phyloP scores from a whole-genome alignment of 306 rosid species.

The Pachyrhizus erosus region DNA sequence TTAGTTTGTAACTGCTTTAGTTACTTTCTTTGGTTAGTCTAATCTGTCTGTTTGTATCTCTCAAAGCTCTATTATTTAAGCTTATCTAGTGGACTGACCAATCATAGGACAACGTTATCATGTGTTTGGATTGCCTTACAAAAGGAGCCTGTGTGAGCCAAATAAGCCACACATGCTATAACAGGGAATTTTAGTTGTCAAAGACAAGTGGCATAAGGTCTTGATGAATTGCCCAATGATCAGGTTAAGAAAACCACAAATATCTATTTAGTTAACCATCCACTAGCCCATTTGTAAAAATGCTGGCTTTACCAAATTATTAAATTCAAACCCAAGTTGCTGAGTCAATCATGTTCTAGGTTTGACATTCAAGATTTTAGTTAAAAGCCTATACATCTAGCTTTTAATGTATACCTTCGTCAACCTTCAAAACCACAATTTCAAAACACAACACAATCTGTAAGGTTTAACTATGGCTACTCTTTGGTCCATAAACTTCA shows the following conservation, averaged over 20 bases:
- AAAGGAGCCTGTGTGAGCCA: constrained; percentile 18
- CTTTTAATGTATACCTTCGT: constrained; percentile 17
- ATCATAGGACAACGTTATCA: background rate
- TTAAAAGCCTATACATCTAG: constrained; percentile 17
- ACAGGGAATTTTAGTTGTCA: background rate
- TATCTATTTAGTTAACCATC: constrained; percentile 15
- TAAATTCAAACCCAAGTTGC: constrained; percentile 28
- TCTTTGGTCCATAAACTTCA: background rate
- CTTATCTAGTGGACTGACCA: constrained; percentile 15
- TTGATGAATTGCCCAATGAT: background rate
- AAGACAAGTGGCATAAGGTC: constrained; percentile 11
- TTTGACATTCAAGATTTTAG: constrained; percentile 11
- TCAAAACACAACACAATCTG: constrained; percentile 8
- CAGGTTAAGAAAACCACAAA: background rate
- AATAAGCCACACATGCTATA: constrained; percentile 16
- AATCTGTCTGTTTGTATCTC: no score
- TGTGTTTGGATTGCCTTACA: constrained; percentile 11
- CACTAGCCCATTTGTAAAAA: constrained; percentile 1
- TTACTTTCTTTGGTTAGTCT: no score
- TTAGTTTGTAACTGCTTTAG: no score
- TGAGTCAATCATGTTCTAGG: constrained; percentile 18
- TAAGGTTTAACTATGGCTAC: constrained; percentile 1
- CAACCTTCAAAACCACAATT: constrained; percentile 15
- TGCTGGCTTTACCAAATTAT: background rate
- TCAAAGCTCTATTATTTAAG: no score